Evolutionary conservation across 352 stramenopile genomes (phyloP), one percentile per base, ranked within the genome.

Genomic region (Phytophthora hibernalis): DNA sequence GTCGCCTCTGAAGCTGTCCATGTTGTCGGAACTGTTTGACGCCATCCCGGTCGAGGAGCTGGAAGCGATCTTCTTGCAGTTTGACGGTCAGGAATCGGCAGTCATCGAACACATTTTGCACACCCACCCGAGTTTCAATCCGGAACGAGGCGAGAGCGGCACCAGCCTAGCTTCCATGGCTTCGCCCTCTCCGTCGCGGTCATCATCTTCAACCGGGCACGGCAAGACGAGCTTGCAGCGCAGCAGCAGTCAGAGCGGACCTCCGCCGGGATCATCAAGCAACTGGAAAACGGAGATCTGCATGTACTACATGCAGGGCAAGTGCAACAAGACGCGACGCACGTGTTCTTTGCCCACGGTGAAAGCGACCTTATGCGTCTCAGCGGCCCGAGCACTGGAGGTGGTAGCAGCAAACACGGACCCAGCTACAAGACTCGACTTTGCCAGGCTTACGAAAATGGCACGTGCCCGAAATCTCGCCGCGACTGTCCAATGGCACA

Each of bases 231-330:
- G 35, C 28, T 61, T 79, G 33, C 74, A 81, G n/a, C 76, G 72
- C 37, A 75, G 73, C 26, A 72, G 62, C 22, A 77, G 54, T 18
- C 61, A 58, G 22, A 66, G 65, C 11, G 74, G 61, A 53, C 68
- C 63, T 50, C 58, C 61, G 7, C 57, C 43, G 22, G 69, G 61
- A 15, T 72, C 72, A 10, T 70, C 70, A 20, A 86, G 72, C 68
- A 96, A 96, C 67, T 94, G 87, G 87, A 96, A 96, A 70, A 96
- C 87, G 15, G 87, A 96, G 61, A 89, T 96, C 59, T 96, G 87
- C 62, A 89, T 96, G 81, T 96, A 96, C 67, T 96, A 94, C 55
- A 80, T 96, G 48, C 87, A 96, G 55, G 87, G 87, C 20, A 96
- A 96, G 64, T 96, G 87, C 77, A 96, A 96, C 73, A 96, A 94